phyloP scores from a whole-genome alignment of 1,284 basidiomycete species.

The Cutaneotrichosporon mucoides region DNA sequence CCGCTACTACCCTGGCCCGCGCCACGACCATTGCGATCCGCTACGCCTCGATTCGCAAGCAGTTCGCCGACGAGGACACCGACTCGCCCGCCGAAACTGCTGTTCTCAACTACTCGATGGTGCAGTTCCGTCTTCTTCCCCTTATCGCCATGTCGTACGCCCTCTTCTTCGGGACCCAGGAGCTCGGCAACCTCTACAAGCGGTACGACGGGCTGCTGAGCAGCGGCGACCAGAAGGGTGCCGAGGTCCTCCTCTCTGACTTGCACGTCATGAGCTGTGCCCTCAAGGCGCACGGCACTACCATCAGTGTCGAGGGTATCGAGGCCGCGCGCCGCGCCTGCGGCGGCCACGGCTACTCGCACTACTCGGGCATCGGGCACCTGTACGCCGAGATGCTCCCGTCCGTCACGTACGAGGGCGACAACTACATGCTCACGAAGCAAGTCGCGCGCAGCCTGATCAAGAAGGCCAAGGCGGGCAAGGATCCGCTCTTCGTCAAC shows the following conservation, averaged over 20 bases:
- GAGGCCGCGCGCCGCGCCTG: conserved; percentile 54
- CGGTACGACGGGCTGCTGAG: conserved; percentile 9
- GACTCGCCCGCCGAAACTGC: conserved; percentile 51
- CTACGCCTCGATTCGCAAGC: conserved; percentile 56
- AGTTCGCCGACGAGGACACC: conserved; percentile 53
- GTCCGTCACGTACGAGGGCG: conserved; percentile 56
- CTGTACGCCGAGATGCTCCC: conserved; percentile 56
- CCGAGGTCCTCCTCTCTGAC: conserved; percentile 14
- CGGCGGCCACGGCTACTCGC: conserved; percentile 58
- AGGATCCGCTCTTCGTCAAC: conserved; percentile 26
- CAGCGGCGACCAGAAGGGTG: conserved; percentile 4
- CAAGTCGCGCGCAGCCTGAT: conserved; percentile 54
- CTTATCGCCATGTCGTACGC: conserved; percentile 56
- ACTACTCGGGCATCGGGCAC: conserved; percentile 55
- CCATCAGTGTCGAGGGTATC: conserved; percentile 53
- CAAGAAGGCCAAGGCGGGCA: conserved; percentile 49
- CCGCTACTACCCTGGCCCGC: conserved; percentile 54
- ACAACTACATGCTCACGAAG: conserved; percentile 56
- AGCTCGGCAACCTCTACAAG: conserved; percentile 49
- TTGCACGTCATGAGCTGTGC: conserved; percentile 14
- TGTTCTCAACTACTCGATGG: conserved; percentile 57
- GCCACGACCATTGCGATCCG: conserved; percentile 55
- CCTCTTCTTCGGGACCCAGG: conserved; percentile 55
- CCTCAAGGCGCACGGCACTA: conserved; percentile 42
- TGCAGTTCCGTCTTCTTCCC: conserved; percentile 57